Base-by-base conservation (phyloP, 2,329 filamentous ascomycete species). In the Myriosclerotinia scirpicola region DNA sequence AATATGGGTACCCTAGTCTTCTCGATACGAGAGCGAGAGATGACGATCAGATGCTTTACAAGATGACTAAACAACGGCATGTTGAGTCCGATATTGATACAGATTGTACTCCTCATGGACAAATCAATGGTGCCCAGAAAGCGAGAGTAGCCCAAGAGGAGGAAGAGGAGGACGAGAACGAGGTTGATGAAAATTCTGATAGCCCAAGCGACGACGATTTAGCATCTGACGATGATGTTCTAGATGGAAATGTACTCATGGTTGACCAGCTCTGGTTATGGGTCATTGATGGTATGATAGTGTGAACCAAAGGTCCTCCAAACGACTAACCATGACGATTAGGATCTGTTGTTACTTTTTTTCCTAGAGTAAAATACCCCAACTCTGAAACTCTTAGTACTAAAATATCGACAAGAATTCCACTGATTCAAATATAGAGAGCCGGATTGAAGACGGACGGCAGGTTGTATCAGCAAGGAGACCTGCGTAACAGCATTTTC, bases 401-500 rank as follows among this genome's bases (percentile, higher is more conserved):
- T 54, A 30, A 3, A 50, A 5, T 20, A 17, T 14, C 1, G n/a
- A 9, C 14, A 36, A 36, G 53, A 2, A 54, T 36, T 15, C 8
- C 20, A 15, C 53, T 54, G 20, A 54, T 30, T 54, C 30, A 2
- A 20, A 9, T 54, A 17, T 8, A 52, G n/a, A 52, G 46, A 52
- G 30, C 44, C 40, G 59, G n/a, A 14, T 17, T 40, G n/a, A 62
- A 54, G 15, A 56, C 54, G 20, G 68, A 66, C 20, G 63, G 58
- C 48, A 60, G 66, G 42, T 54, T 60, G 11, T 69, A 56, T 40
- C 67, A 69, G 22, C 67, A 67, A 65, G 68, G 60, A 17, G 68
- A 67, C 46, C 40, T 69, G 4, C 59, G 68, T n/a, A 66, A 69
- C 22, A 68, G 61, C 17, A 56, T 64, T 55, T 69, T 70, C 20